phyloP scores from a whole-genome alignment of 768 basidiomycete species.

The Tricholoma matsutake region DNA sequence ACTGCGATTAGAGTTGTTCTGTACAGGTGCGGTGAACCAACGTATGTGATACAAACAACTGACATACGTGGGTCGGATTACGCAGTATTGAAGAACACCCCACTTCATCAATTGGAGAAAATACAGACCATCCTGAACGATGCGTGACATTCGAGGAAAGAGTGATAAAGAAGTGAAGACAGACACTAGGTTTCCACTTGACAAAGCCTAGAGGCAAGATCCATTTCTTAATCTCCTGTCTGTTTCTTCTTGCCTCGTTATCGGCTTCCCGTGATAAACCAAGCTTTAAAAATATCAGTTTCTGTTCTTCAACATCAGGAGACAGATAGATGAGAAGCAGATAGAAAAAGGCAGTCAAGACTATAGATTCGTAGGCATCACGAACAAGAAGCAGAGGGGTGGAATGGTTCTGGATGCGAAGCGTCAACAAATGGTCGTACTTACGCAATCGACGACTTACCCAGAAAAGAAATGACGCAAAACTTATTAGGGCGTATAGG shows the following conservation, averaged over 20 bases:
- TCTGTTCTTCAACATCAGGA: slow-evolving; percentile 58
- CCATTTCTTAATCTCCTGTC: slow-evolving; percentile 54
- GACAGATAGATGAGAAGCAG: slow-evolving; percentile 71
- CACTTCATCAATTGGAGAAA: slow-evolving; percentile 77
- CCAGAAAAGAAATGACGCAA: slow-evolving; percentile 72
- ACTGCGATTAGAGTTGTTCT: slow-evolving; percentile 62
- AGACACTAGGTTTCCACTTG: slow-evolving; percentile 58
- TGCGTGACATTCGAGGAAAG: slow-evolving; percentile 7
- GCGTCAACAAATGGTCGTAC: background rate
- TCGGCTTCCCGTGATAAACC: slow-evolving; percentile 61
- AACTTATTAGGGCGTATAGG: slow-evolving; percentile 65
- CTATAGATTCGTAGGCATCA: slow-evolving; percentile 74
- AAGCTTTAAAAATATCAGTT: slow-evolving; percentile 51
- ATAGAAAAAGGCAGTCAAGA: slow-evolving; percentile 77
- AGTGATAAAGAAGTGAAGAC: slow-evolving; percentile 11
- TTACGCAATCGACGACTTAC: slow-evolving; percentile 30
- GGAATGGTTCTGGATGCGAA: slow-evolving; percentile 50
- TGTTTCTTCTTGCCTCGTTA: slow-evolving; percentile 36
- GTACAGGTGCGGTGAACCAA: background rate
- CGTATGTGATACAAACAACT: background rate
- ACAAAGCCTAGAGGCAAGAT: slow-evolving; percentile 65
- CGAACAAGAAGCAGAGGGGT: slow-evolving; percentile 67
- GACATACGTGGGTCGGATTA: slow-evolving; percentile 59
- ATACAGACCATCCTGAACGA: slow-evolving; percentile 54
- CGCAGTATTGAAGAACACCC: slow-evolving; percentile 72